Conservation (phyloP, 2,329 filamentous ascomycete genomes). For the Paradendryphiella salina region DNA sequence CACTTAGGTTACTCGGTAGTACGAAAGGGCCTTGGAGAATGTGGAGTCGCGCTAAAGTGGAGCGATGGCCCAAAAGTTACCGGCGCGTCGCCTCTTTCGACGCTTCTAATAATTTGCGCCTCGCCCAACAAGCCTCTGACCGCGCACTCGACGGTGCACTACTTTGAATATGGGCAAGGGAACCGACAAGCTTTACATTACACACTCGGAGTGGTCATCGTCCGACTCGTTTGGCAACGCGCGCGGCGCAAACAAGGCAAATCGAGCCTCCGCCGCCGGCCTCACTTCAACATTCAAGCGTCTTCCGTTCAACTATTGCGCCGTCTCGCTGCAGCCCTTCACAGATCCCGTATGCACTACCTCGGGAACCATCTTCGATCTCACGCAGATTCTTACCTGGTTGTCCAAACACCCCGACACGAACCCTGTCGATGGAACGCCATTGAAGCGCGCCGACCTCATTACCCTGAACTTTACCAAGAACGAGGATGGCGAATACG, state of each 20-base stretch:
- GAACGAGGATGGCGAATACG: conserved; percentile 87
- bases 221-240: conserved; percentile 85
- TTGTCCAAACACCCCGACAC: conserved; percentile 90
- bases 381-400: conserved; percentile 93
- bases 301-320: conserved; percentile 97
- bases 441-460: conserved; percentile 77
- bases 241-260: conserved; percentile 67
- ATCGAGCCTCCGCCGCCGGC: conserved; percentile 56
- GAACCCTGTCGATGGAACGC: conserved; percentile 83
- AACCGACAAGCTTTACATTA: conserved; percentile 65
- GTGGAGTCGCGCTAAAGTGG: conserved; percentile 4
- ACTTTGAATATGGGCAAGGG: conserved; percentile 42
- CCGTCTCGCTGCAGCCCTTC: conserved; percentile 93
- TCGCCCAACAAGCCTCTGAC: background rate
- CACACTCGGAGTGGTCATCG: conserved; percentile 96
- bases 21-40: background rate
- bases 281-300: conserved; percentile 71
- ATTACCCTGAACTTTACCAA: conserved; percentile 90
- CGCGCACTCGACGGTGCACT: background rate
- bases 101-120: conserved; percentile 10
- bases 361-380: conserved; percentile 88
- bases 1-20: background rate
- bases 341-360: conserved; percentile 89
- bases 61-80: conserved; percentile 3
- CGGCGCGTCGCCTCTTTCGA: conserved; percentile 9